Base-by-base conservation (phyloP, 106 monocot species). In the Dendrobium chrysotoxum region DNA sequence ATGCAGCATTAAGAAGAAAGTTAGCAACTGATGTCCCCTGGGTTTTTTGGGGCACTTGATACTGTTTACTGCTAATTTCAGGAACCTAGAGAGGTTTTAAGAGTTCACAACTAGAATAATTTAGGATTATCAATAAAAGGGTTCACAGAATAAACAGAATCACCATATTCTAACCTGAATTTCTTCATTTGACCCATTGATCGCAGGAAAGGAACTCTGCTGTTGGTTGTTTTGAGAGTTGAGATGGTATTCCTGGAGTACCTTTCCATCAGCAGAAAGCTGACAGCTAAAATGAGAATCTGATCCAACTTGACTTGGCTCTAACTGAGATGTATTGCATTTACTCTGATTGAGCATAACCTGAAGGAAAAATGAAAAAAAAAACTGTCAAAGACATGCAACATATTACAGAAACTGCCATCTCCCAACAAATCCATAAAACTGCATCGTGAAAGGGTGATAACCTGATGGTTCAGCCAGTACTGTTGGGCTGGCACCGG, bases 391-490 rank as follows among this genome's bases (percentile, higher is more conserved):
- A 50, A 50, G 50, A 16, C 50, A 50, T 46, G 46, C 50, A 50
- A 13, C 50, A 50, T 13, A 50, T 13, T 50, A 50, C 11, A 50
- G 13, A 11, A 50, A 11, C 13, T 50, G 11, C 13, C 15, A 50
- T 50, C 50, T 50, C 13, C 13, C 50, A 50, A 50, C 13, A 50
- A 50, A 50, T 50, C 13, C 15, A 50, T 15, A 50, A 50, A 50
- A 50, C 50, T 13, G 50, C 50, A 13, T 50, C 45, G 11, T 58
- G 7, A 44, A 68, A 44, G 17, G 40, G 68, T 23, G 23, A 10
- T 15, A 78, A 95, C 95, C 95, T 88, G 90, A 66, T 88, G 84
- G 15, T 54, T 83, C 31, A 82, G 84, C 85, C 80, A 90, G 68
- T 84, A 82, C 41, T 85, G 50, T 50, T 11, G 79, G 18, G 77